Evolutionary conservation across 1,139 yeast genomes (phyloP), one percentile per base, ranked within the genome.

Genomic region (Suhomyces wounanorum): DNA sequence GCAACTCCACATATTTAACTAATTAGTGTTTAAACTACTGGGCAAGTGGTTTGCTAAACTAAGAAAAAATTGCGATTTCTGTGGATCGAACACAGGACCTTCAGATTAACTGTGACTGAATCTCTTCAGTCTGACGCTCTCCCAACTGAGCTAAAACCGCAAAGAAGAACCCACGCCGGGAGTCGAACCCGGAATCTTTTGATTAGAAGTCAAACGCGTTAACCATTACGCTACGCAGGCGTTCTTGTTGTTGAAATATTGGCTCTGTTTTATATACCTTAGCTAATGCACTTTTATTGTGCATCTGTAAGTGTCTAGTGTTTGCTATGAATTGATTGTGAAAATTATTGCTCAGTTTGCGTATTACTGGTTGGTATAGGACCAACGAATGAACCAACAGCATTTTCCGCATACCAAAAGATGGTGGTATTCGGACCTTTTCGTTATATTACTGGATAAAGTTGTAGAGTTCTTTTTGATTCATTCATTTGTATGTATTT

Each of bases 141-240:
- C 89, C 90, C 89, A 81, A 82, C 88, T 84, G 89, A 84, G 89
- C 89, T 75, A 75, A 75, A 75, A 64, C 75, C 75, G 70, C 70
- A 47, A 39, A 28, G 65, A 41, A 33, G 65, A 66, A 55, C 58
- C 58, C 58, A 55, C 56, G 58, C 53, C 72, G 61, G 63, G 66
- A 65, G 69, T 68, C 83, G 83, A 83, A 75, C 72, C 85, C 84
- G 86, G 85, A 55, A 55, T 55, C 58, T 55, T 55, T 55, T 55
- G 58, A 57, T 54, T 52, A 54, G 58, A 60, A 56, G 58, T 56
- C 54, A 54, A 55, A 55, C 58, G 58, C 58, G 58, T 55, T 55
- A 55, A 55, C 58, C 58, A 55, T 55, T 55, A 55, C 58, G 59
- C 59, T 55, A 55, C 59, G 56, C 59, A 55, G 59, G 59, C 59